Base-by-base conservation (phyloP, 2,329 filamentous ascomycete species). In the Pyrenochaeta sp. region DNA sequence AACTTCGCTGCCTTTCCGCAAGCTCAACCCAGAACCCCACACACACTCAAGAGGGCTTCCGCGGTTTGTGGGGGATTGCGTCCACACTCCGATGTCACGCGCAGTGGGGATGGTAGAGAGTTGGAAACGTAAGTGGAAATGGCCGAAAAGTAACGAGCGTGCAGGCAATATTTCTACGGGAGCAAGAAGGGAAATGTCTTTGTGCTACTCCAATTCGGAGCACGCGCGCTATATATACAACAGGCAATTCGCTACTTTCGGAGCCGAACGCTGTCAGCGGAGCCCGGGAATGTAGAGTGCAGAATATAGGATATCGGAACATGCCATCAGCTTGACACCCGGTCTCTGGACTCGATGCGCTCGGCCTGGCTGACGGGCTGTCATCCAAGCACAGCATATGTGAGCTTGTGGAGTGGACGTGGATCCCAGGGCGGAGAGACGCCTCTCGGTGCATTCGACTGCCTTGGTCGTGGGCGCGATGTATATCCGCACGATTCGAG, bases 1-100 rank as follows among this genome's bases (percentile, higher is more conserved):
- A 52, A 19, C 24, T 13, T 56, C 43, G 42, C 48, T 34, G 43
- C 15, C 48, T 50, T 57, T 57, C 50, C 54, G 54, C 52, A 27
- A 40, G 6, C 22, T 27, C 32, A 40, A 45, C 45, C 19, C 34
- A 42, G 42, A 48, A 56, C 27, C 54, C 54, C 49, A 32, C 36
- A 44, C 32, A 40, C 19, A 19, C 19, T 19, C 49, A 27, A 40
- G 13, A 46, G 22, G 36, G 44, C 54, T 39, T 43, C 30, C 46
- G 34, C 46, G 22, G 5, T 10, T 52, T 56, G 54, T 37, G 49
- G 54, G 54, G 54, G 13, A 2, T 12, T 36, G 32, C 32, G 5
- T 12, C 32, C 32, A 36, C 32, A 10, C 32, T 10, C 12, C 32
- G 32, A 49, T 2, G 22, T 49, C 32, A 10, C 9, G 3, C 5